Conservation (phyloP, 2,329 filamentous ascomycete species). For the Diplodia intermedia region DNA sequence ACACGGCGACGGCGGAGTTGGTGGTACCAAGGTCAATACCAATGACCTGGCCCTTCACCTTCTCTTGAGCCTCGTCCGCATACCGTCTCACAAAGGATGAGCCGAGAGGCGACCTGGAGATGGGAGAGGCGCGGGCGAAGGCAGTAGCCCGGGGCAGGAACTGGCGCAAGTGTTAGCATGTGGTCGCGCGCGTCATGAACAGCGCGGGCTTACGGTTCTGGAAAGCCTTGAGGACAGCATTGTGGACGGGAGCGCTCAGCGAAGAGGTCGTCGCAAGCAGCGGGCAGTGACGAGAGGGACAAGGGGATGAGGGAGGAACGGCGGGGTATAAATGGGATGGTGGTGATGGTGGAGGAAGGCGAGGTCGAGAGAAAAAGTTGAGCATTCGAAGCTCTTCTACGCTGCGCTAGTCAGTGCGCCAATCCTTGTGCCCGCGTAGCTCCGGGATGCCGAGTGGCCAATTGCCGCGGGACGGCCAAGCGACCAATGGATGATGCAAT, state of each 20-base stretch:
- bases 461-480: slow-evolving; percentile 22
- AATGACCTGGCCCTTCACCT: slow-evolving; percentile 95
- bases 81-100: slow-evolving; percentile 76
- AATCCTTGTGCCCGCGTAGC: slow-evolving; percentile 14
- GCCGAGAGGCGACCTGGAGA: slow-evolving; percentile 72
- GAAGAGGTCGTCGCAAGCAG: slow-evolving; percentile 39
- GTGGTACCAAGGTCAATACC: slow-evolving; percentile 98
- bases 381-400: slow-evolving; percentile 34
- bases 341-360: slow-evolving; percentile 38
- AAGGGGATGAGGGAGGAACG: slow-evolving; percentile 33
- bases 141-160: slow-evolving; percentile 76
- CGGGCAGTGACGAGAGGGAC: slow-evolving; percentile 41
- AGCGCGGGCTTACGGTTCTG: slow-evolving; percentile 46
- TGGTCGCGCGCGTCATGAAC: slow-evolving; percentile 20
- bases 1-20: slow-evolving; percentile 95
- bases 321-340: slow-evolving; percentile 39
- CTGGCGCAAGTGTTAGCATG: slow-evolving; percentile 37
- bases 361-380: slow-evolving; percentile 40
- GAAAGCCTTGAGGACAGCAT: slow-evolving; percentile 53
- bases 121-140: slow-evolving; percentile 70
- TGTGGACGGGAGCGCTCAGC: slow-evolving; percentile 39
- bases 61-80: slow-evolving; percentile 73
- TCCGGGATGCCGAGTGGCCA: slow-evolving; percentile 28
- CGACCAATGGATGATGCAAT: slow-evolving; percentile 20
- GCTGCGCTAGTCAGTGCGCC: slow-evolving; percentile 24